Base-by-base conservation (phyloP, 805 yeast species). In the Tetrapisispora nanseiensis region DNA sequence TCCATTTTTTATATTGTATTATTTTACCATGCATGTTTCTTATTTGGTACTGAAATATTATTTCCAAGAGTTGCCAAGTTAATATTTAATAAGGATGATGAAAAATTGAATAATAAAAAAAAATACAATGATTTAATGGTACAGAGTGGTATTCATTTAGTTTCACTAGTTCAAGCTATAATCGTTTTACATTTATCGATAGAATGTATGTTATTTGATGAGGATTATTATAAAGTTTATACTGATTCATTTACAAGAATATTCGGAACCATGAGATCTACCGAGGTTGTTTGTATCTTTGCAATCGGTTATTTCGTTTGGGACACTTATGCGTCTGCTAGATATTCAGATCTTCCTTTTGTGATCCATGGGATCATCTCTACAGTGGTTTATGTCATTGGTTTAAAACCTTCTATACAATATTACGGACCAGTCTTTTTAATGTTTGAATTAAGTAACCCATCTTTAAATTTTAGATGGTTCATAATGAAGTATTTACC, bases 401-500 rank as follows among this genome's bases (percentile, higher is more conserved):
- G 83, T 4, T 67, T 80, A 47, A 56, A 70, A 19, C 95, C 95
- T 12, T 86, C 77, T 62, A 73, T 84, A 55, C 75, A 79, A 65
- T 86, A 87, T 48, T 79, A 78, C 68, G 76, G 83, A 16, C 89
- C 94, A 3, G 76, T 78, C 9, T 87, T 87, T 58, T 69, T 89
- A 53, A 61, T 83, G 50, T 87, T 83, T 63, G 97, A 87, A 66
- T 70, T 82, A 43, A 81, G 92, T 32, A 85, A 95, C 13, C 95
- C 96, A 12, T 86, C 86, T 61, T 85, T 87, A 47, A 89, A 87
- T 62, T 57, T 84, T 51, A 80, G 90, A 63, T 87, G 95, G 95
- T 86, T 82, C 61, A 78, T 85, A 16, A 47, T 51, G 36, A 56
- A 61, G 39, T 61, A 50, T 35, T 42, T 50, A 24, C 56, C 56